A percentile compares a stretch with the other conserved stretches of the same genome.
These are phyloP conservation scores for Collybiopsis confluens DNA, from an alignment of 768 basidiomycete species.

Conservation along the genomic window DNA sequence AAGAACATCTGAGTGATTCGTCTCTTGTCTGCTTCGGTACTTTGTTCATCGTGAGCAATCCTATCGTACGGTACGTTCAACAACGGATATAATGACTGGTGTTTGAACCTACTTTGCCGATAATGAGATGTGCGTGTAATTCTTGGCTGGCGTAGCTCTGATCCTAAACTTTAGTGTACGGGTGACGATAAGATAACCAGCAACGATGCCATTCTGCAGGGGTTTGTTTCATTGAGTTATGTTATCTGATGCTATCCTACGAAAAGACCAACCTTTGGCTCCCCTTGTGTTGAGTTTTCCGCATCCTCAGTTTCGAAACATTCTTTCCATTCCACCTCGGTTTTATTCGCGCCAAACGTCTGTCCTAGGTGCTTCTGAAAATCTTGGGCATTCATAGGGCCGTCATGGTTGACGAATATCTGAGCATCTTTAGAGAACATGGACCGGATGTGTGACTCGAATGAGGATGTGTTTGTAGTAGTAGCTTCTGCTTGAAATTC, in stretches of 20 bases:
- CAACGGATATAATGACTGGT: neutral
- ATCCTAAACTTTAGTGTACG: constrained; percentile 36
- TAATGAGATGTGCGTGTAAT: constrained; percentile 26
- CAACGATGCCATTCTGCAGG: constrained; percentile 33
- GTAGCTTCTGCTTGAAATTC: neutral
- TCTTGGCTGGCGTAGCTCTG: constrained; percentile 33
- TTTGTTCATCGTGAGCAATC: constrained; percentile 18
- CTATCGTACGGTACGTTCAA: constrained; percentile 11
- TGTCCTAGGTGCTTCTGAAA: constrained; percentile 23
- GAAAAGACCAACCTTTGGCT: neutral
- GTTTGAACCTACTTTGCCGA: constrained; percentile 33
- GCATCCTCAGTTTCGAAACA: constrained; percentile 21
- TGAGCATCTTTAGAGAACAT: constrained; percentile 29
- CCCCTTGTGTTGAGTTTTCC: neutral
- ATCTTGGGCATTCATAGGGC: constrained; percentile 16
- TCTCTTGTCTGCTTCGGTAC: constrained; percentile 14
- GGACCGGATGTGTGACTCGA: constrained; percentile 18
- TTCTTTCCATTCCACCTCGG: constrained; percentile 31
- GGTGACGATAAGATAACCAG: constrained; percentile 34
- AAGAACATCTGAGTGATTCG: constrained; percentile 32
- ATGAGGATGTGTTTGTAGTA: neutral
- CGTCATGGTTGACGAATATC: constrained; percentile 28
- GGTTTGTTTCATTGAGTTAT: no score
- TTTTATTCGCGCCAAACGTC: constrained; percentile 16
- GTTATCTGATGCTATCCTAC: neutral